These are phyloP conservation scores for Niveomyces coronatus DNA, from an alignment of 2,329 filamentous ascomycete genomes.

Conservation along the genomic window DNA sequence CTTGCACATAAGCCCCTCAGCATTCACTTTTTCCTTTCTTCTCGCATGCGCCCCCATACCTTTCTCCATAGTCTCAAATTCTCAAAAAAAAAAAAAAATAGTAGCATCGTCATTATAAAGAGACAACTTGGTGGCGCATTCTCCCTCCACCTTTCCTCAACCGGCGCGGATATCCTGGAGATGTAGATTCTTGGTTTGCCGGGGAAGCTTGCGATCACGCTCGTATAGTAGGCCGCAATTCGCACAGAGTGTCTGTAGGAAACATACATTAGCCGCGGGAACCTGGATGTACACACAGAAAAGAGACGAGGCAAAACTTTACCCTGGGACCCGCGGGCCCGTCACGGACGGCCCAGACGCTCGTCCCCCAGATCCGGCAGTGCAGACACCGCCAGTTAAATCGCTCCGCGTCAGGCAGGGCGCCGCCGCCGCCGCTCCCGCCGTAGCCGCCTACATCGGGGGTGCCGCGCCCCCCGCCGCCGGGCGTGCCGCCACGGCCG, in stretches of 20 bases:
- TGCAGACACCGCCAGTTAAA: constrained; percentile 79
- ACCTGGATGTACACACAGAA: constrained; percentile 11
- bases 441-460: constrained; percentile 70
- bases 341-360: constrained; percentile 91
- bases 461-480: constrained; percentile 66
- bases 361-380: constrained; percentile 77
- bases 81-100: neutral
- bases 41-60: too few species aligned
- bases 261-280: constrained; percentile 12
- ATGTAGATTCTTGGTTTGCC: constrained; percentile 32
- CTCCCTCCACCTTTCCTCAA: constrained; percentile 14
- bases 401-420: constrained; percentile 68
- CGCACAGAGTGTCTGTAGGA: constrained; percentile 67
- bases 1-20: too few species aligned
- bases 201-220: constrained; percentile 70
- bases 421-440: constrained; percentile 56
- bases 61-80: neutral
- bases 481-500: constrained; percentile 52
- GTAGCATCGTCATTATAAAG: too few species aligned
- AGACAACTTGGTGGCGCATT: neutral
- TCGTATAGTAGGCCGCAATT: constrained; percentile 89
- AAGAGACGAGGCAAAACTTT: constrained; percentile 12
- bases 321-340: constrained; percentile 77
- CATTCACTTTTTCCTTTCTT: too few species aligned
- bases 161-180: constrained; percentile 22